Evolutionary conservation across 2,329 filamentous ascomycete species (phyloP).

Genomic region (Podosphaera fusca): DNA sequence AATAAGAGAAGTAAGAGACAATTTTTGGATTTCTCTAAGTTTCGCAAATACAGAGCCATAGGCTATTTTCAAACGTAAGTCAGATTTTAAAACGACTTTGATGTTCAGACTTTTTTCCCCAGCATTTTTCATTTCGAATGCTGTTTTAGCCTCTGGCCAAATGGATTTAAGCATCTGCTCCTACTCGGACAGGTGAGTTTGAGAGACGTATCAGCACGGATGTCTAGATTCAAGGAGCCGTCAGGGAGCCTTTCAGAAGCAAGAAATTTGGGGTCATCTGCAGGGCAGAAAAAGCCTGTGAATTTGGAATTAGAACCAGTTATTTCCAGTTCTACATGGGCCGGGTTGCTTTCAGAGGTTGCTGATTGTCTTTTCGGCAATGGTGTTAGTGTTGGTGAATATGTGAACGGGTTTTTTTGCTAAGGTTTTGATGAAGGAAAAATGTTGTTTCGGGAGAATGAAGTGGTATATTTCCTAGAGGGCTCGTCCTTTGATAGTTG

Average conservation of each 20-base stretch:
- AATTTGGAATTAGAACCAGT: too few species aligned
- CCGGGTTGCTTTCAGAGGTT: too few species aligned
- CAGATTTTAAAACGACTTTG: not conserved
- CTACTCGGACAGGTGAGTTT: not conserved
- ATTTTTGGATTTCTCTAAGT: not conserved
- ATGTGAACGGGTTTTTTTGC: too few species aligned
- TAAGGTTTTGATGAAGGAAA: too few species aligned
- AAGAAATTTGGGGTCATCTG: not conserved
- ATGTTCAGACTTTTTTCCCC: not conserved
- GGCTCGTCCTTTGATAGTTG: too few species aligned
- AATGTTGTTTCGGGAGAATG: too few species aligned
- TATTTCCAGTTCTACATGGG: too few species aligned
- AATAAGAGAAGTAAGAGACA: not conserved
- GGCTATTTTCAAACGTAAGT: not conserved
- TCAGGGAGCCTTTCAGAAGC: not conserved
- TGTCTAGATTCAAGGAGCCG: not conserved
- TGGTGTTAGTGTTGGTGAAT: too few species aligned
- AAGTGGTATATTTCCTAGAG: too few species aligned
- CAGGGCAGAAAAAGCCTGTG: too few species aligned
- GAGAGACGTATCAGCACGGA: not conserved
- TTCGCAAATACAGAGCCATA: not conserved
- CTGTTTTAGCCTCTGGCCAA: not conserved
- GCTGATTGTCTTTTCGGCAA: too few species aligned
- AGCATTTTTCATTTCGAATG: not conserved
- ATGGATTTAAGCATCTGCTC: not conserved